Conservation (phyloP, 345 rosid species). For the Gossypium bickii region DNA sequence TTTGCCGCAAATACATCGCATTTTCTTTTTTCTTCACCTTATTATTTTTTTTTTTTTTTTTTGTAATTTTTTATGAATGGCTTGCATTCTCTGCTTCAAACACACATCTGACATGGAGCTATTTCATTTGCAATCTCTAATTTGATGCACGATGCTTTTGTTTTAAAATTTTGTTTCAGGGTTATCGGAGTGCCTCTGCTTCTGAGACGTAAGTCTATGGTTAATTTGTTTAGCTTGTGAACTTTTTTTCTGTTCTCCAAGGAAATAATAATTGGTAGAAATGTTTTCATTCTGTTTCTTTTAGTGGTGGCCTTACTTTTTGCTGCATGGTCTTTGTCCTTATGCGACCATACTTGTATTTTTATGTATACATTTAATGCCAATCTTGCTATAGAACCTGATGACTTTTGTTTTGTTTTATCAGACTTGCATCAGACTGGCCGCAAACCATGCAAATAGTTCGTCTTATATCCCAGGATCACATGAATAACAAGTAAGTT, state of each 20-base stretch:
- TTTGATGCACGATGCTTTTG: slow-evolving; percentile 9
- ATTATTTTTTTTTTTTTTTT: neutral
- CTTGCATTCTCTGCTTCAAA: slow-evolving; percentile 15
- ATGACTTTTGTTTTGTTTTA: slow-evolving; percentile 19
- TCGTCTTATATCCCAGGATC: slow-evolving; percentile 94
- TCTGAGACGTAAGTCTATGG: slow-evolving; percentile 73
- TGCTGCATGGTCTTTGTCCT: neutral
- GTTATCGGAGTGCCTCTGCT: slow-evolving; percentile 84
- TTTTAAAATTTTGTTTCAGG: slow-evolving; percentile 54
- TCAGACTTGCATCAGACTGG: slow-evolving; percentile 98
- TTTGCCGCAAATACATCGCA: neutral
- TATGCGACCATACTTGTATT: neutral
- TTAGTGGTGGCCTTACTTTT: neutral
- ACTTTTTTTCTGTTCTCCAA: neutral
- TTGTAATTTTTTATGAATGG: neutral
- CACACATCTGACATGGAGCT: slow-evolving; percentile 8
- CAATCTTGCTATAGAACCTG: neutral
- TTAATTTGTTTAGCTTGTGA: neutral
- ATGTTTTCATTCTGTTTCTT: neutral
- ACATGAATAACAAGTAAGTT: slow-evolving; percentile 93
- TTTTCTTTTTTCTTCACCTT: slow-evolving; percentile 2
- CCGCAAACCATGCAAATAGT: slow-evolving; percentile 92
- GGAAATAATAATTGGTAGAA: neutral
- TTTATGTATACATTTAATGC: neutral
- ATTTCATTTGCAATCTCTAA: neutral